These are phyloP conservation scores for Colletotrichum sansevieriae DNA, from an alignment of 2,329 filamentous ascomycete species.

Conservation along the genomic window DNA sequence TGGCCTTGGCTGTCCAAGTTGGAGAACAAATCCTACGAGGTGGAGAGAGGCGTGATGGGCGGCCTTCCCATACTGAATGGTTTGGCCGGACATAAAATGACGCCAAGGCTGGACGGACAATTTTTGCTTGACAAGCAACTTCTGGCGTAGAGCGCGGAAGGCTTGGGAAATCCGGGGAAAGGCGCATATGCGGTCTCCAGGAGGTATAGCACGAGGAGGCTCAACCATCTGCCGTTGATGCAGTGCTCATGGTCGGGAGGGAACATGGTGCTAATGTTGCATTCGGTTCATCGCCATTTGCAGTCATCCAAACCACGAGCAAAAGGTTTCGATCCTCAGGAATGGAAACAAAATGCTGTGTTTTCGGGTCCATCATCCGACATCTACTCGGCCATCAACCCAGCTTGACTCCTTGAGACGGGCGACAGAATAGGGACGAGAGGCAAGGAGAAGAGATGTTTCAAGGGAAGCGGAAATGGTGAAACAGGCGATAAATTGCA, in stretches of 20 bases:
- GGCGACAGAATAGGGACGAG: not conserved
- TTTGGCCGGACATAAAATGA: slow-evolving; percentile 27
- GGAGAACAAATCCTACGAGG: slow-evolving; percentile 31
- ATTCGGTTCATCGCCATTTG: not conserved
- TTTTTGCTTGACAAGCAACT: not conserved
- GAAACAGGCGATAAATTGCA: slow-evolving; percentile 28
- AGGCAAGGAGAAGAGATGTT: slow-evolving; percentile 10
- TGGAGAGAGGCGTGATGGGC: slow-evolving; percentile 28
- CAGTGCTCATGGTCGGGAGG: not conserved
- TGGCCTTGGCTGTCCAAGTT: slow-evolving; percentile 18
- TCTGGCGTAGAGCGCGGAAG: not conserved
- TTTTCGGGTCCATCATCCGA: slow-evolving; percentile 36
- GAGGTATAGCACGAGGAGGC: not conserved
- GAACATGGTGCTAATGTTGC: slow-evolving; percentile 1
- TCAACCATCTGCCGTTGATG: slow-evolving; percentile 12
- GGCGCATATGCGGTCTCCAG: not conserved
- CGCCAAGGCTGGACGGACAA: slow-evolving; percentile 28
- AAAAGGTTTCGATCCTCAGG: not conserved
- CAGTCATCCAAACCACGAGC: slow-evolving; percentile 10
- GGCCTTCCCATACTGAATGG: slow-evolving; percentile 25
- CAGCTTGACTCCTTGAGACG: not conserved
- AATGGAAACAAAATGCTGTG: not conserved
- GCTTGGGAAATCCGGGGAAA: slow-evolving; percentile 29
- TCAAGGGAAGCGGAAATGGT: slow-evolving; percentile 19
- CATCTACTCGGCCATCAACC: slow-evolving; percentile 1